Evolutionary conservation across 2,329 filamentous ascomycete species (phyloP), one percentile per base, ranked within the genome.

Genomic region (Penicillium sp.): DNA sequence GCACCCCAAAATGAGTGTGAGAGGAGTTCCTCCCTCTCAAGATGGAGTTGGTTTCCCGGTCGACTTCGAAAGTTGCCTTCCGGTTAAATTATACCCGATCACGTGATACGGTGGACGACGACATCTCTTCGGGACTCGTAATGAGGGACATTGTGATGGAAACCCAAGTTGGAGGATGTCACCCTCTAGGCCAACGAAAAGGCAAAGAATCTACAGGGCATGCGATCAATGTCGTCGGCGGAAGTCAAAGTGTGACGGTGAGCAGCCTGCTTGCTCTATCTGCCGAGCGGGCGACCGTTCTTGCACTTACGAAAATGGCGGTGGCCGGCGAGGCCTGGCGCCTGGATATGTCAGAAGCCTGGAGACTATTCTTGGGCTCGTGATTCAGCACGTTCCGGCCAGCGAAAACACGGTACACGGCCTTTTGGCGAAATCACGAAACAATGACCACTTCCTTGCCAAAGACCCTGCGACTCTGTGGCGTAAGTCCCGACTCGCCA

Each of bases 301-400:
- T 4, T 65, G 62, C 38, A 62, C 57, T 7, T 65, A 65, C 44
- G 31, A 60, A 18, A 57, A 50, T 14, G 55, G 53, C 75, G 78
- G 5, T 2, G 55, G 48, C 16, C 48, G 89, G 67, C 80, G 88
- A 55, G 88, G 88, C 2, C 83, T 91, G 14, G 87, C 87, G 61
- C 87, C 87, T n/a, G 88, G 88, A 16, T 89, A 90, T 65, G 86
- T 90, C 38, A 80, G 87, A 16, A 86, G 86, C 0, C 75, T 90
- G 16, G 88, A 91, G 69, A 73, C 86, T 21, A 80, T 83, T 2
- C 74, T 88, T n/a, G 85, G 84, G 10, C 85, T 83, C 79, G 71
- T 88, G 1, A 83, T 88, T 53, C 79, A 83, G 46, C 78, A 81
- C 50, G 76, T 83, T 32, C 77, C 83, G 2, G 81, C 79, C 10